Evolutionary conservation across 2,329 filamentous ascomycete species (phyloP).

Genomic region (Pseudogymnoascus sp.): DNA sequence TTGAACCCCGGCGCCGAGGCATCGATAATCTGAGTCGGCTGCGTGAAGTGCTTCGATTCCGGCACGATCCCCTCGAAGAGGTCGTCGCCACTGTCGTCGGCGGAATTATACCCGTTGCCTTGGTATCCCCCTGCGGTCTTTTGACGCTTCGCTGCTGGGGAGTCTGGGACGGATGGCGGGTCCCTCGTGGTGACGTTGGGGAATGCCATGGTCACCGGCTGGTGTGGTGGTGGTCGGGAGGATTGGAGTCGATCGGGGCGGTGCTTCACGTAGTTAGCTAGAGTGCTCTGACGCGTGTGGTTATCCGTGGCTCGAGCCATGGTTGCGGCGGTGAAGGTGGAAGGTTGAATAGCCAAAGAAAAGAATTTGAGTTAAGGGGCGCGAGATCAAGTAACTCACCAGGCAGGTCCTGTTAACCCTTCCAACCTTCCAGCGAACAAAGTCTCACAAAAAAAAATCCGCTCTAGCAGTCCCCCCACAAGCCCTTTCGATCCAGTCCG

Average conservation of each 20-base stretch:
- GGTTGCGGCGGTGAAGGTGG: not conserved
- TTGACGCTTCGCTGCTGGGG: constrained; percentile 26
- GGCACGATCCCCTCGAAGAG: constrained; percentile 33
- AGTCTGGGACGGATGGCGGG: constrained; percentile 15
- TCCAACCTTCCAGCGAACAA: not conserved
- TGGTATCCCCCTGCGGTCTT: constrained; percentile 25
- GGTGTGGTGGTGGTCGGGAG: not conserved
- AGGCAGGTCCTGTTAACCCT: not conserved
- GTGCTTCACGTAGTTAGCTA: not conserved
- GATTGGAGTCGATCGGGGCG: not conserved
- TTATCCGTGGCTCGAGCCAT: not conserved
- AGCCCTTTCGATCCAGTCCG: not conserved
- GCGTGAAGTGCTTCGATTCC: constrained; percentile 37
- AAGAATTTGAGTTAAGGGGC: not conserved
- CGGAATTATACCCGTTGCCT: constrained; percentile 28
- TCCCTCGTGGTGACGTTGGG: not conserved
- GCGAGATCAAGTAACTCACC: not conserved
- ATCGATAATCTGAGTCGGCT: constrained; percentile 33
- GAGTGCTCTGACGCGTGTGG: not conserved
- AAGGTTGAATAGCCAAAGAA: not conserved
- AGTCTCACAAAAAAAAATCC: not conserved
- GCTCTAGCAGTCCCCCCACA: not conserved
- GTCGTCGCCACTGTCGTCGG: constrained; percentile 38
- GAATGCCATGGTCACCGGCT: not conserved
- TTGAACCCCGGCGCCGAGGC: constrained; percentile 22